Conservation (phyloP, 2,329 filamentous ascomycete genomes). For the Diplocarpon mali region DNA sequence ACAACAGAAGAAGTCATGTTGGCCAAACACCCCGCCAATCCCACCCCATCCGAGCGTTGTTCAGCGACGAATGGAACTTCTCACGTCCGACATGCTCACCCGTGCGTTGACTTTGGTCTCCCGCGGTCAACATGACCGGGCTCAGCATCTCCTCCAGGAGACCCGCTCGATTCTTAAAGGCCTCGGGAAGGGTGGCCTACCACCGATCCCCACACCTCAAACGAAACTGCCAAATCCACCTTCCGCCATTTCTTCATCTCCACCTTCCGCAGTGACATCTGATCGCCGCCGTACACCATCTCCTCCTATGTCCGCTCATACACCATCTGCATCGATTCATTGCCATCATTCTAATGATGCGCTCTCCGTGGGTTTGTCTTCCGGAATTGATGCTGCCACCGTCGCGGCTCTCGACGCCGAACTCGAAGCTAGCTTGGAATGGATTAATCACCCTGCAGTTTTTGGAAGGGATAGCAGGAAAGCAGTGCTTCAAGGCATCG, state of each 20-base stretch:
- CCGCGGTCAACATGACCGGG: slow-evolving; percentile 84
- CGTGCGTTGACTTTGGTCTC: slow-evolving; percentile 83
- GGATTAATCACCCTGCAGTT: slow-evolving; percentile 94
- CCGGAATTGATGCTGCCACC: slow-evolving; percentile 72
- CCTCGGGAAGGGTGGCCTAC: slow-evolving; percentile 85
- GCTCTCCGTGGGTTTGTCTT: slow-evolving; percentile 40
- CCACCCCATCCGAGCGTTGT: slow-evolving; percentile 92
- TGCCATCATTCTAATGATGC: slow-evolving; percentile 41
- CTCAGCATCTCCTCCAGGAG: slow-evolving; percentile 83
- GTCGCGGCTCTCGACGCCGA: slow-evolving; percentile 85
- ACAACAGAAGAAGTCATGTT: slow-evolving; percentile 49
- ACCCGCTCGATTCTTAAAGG: slow-evolving; percentile 93
- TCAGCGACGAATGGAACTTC: slow-evolving; percentile 90
- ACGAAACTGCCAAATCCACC: slow-evolving; percentile 17
- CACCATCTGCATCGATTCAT: slow-evolving; percentile 32
- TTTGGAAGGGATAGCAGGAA: slow-evolving; percentile 92
- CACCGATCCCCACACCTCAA: slow-evolving; percentile 58
- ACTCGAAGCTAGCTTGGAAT: slow-evolving; percentile 81
- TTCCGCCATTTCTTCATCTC: slow-evolving; percentile 15
- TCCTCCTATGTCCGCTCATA: slow-evolving; percentile 32
- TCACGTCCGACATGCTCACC: slow-evolving; percentile 96
- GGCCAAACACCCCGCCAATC: slow-evolving; percentile 64
- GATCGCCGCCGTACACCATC: slow-evolving; percentile 32
- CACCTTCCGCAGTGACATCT: slow-evolving; percentile 22
- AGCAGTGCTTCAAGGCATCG: slow-evolving; percentile 90